phyloP scores from a whole-genome alignment of 78 protist species.

The Dictyostelium firmibasis region DNA sequence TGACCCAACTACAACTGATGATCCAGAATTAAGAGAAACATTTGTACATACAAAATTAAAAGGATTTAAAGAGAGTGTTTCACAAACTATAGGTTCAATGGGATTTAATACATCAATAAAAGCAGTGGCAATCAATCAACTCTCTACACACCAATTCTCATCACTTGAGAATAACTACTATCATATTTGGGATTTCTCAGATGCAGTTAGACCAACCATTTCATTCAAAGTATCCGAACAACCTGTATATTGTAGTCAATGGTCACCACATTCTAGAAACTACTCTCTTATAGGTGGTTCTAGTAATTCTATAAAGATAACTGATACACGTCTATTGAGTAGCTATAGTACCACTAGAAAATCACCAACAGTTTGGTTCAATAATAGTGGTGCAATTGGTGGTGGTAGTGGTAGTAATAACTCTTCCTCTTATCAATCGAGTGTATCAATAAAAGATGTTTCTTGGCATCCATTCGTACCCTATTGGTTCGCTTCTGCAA shows the following conservation, averaged over 20 bases:
- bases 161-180: constrained; percentile 51
- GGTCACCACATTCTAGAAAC: constrained; percentile 63
- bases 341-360: constrained; percentile 3
- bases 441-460: constrained; percentile 14
- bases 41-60: constrained; percentile 53
- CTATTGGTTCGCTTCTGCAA: constrained; percentile 55
- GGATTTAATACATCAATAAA: constrained; percentile 20
- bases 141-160: not conserved
- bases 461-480: constrained; percentile 77
- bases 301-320: constrained; percentile 1
- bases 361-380: constrained; percentile 42
- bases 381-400: not conserved
- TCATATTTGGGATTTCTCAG: constrained; percentile 66
- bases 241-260: not conserved
- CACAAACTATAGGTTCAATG: constrained; percentile 6
- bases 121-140: not conserved
- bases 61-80: constrained; percentile 13
- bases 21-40: constrained; percentile 30
- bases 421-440: not conserved
- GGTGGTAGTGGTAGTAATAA: not conserved
- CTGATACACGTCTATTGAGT: constrained; percentile 29
- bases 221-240: constrained; percentile 30
- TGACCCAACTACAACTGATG: constrained; percentile 11
- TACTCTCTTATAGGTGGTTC: constrained; percentile 31
- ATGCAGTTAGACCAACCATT: constrained; percentile 59